These are phyloP conservation scores for Trichothecium sympodiale DNA, from an alignment of 2,329 filamentous ascomycete genomes.

Conservation along the genomic window DNA sequence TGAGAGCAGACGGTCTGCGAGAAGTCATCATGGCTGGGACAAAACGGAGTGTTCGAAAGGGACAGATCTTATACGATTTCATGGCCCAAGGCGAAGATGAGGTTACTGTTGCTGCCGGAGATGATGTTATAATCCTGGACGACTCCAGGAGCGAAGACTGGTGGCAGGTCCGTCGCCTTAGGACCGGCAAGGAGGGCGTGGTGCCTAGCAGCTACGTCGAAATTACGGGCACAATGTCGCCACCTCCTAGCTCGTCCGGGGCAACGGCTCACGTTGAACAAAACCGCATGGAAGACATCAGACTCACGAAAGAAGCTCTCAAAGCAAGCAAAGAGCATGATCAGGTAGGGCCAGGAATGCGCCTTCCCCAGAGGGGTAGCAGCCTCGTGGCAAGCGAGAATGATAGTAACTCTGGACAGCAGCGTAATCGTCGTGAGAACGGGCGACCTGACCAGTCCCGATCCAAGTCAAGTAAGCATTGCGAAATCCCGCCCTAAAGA, in stretches of 20 bases:
- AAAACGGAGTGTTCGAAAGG: conserved; percentile 63
- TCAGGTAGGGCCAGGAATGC: conserved; percentile 65
- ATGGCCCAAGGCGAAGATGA: conserved; percentile 95
- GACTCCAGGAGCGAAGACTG: conserved; percentile 91
- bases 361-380: conserved; percentile 67
- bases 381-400: conserved; percentile 59
- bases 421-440: conserved; percentile 62
- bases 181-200: conserved; percentile 89
- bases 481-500: no score
- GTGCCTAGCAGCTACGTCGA: conserved; percentile 96
- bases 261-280: conserved; percentile 59
- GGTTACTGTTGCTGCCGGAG: conserved; percentile 79
- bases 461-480: conserved; percentile 61
- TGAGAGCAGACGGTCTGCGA: conserved; percentile 68
- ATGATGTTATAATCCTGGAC: conserved; percentile 85
- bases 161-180: conserved; percentile 89
- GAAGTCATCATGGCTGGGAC: conserved; percentile 78
- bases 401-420: conserved; percentile 57
- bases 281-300: conserved; percentile 67
- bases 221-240: conserved; percentile 56
- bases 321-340: conserved; percentile 47
- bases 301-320: conserved; percentile 69
- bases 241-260: conserved; percentile 37
- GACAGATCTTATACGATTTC: conserved; percentile 86
- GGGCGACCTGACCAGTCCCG: conserved; percentile 45